Evolutionary conservation across 1,284 basidiomycete species (phyloP), one percentile per base, ranked within the genome.

Genomic region (Pterula multifida): DNA sequence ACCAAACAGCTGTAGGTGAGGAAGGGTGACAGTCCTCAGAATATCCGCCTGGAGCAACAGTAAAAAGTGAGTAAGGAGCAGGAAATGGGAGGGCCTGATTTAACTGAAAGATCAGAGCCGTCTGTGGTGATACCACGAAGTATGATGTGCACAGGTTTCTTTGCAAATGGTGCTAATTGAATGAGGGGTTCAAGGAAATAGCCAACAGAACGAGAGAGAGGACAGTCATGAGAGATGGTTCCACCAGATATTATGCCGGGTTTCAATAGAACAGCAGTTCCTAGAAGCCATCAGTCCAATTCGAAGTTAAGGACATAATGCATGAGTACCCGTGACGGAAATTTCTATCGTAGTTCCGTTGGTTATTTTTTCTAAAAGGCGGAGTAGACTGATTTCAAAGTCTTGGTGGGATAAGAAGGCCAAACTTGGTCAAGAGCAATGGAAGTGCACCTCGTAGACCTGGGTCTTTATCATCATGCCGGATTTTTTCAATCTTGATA

Each of bases 321-420:
- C 12, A 52, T 32, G 28, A 50, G 53, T 55, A 90, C 90, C 91
- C 12, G 96, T 98, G 17, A 95, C 87, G 1, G 90, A 95, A 51
- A 99, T 98, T 64, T 98, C 96, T 55, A 98, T 90, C 23, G 90
- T 70, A 3, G 90, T 91, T 1, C 96, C 96, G 73, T 98, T 98
- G 2, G 94, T 96, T 1, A 90, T 70, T 61, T 92, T 93, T 64
- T 98, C 95, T 23, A 98, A 61, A 12, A 98, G 68, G 21, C 96
- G 73, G 42, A 99, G 64, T 26, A 98, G 76, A 60, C 89, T 95
- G 50, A 96, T 83, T 70, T 98, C 96, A 65, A 87, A 96, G 63
- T 98, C 94, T 87, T 58, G 21, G 50, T 36, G 48, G 28, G 15
- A 50, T 39, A 52, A 45, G 42, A 49, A 45, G 23, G 32, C 28